Conservation (phyloP, 2,329 filamentous ascomycete species). For the Diaporthe citrichinensis region DNA sequence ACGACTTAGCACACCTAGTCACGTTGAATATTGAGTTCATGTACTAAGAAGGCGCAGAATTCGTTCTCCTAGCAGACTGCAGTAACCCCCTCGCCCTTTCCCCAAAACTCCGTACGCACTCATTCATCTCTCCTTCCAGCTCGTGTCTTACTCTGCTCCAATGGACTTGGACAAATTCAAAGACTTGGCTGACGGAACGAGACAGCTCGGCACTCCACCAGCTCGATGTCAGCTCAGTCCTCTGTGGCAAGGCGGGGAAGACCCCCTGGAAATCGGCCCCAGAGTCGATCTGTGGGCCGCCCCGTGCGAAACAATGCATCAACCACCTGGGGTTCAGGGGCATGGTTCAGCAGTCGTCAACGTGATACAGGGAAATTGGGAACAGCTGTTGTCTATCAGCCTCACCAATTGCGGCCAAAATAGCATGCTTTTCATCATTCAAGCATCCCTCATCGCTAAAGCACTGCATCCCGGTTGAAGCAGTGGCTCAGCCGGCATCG, state of each 20-base stretch:
- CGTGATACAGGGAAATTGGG: background rate
- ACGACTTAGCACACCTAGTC: background rate
- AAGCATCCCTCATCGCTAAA: background rate
- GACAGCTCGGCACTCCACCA: background rate
- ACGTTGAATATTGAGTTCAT: background rate
- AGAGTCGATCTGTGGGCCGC: constrained; percentile 4
- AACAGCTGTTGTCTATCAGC: background rate
- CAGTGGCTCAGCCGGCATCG: background rate
- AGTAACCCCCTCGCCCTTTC: background rate
- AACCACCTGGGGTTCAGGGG: constrained; percentile 12
- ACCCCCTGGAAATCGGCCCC: background rate
- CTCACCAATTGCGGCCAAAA: background rate
- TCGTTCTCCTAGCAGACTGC: background rate
- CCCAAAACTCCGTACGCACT: background rate
- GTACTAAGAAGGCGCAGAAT: background rate
- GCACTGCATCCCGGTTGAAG: background rate
- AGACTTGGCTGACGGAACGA: background rate
- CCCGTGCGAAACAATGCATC: background rate
- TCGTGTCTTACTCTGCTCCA: background rate
- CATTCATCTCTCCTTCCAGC: background rate
- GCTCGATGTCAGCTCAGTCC: too few relatives aligned
- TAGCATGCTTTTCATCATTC: background rate
- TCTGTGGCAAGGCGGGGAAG: constrained; percentile 12
- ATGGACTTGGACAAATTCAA: background rate
- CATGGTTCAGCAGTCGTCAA: background rate